A percentile compares a stretch with the other conserved stretches of the same genome.
These are phyloP conservation scores for Tylopilus sp. DNA, from an alignment of 768 basidiomycete genomes.

Conservation along the genomic window DNA sequence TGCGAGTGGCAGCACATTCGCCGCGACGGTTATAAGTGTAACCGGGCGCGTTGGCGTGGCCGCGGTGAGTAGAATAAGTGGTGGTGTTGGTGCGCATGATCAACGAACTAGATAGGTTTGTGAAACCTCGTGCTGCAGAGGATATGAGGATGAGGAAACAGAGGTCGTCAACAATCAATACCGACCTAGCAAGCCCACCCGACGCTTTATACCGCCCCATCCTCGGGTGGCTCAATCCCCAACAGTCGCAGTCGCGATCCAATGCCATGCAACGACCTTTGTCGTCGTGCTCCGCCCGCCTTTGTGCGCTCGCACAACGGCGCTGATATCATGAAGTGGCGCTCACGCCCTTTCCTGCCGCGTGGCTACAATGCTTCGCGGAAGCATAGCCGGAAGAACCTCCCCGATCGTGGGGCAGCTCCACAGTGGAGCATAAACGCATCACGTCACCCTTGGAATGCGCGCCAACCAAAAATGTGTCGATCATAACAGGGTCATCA, in stretches of 20 bases:
- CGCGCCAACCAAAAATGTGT: background rate
- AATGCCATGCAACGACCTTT: slow-evolving; percentile 14
- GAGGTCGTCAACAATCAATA: background rate
- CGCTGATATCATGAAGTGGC: background rate
- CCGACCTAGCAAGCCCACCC: background rate
- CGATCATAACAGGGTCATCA: background rate
- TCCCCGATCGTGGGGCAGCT: background rate
- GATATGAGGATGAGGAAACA: background rate
- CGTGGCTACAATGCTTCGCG: background rate
- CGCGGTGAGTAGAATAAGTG: background rate
- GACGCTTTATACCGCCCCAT: slow-evolving; percentile 7
- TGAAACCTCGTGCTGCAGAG: no score
- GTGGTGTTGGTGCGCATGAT: background rate
- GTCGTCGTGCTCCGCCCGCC: slow-evolving; percentile 6
- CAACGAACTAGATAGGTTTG: background rate
- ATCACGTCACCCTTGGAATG: background rate
- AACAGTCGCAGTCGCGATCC: background rate
- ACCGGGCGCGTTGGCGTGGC: background rate
- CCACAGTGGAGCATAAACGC: background rate
- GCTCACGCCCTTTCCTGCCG: slow-evolving; percentile 5
- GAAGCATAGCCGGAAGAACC: background rate
- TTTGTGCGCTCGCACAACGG: slow-evolving; percentile 14
- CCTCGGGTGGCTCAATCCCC: slow-evolving; percentile 2
- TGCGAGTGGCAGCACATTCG: background rate
- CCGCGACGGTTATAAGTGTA: background rate